Conservation (phyloP, 1,139 yeast genomes). For the Schwanniomyces etchellsii region DNA sequence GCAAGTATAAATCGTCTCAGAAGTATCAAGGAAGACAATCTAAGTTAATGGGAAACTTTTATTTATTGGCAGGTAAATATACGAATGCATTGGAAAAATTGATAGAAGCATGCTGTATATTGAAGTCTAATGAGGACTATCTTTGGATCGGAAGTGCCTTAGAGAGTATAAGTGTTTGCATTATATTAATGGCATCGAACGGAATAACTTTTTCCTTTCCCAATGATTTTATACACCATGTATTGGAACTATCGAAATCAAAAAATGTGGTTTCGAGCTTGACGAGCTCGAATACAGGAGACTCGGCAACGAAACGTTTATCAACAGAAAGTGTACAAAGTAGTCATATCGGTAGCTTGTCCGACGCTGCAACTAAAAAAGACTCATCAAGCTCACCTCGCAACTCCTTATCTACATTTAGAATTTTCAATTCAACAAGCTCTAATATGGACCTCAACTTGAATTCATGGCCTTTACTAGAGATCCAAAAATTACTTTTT, state of each 20-base stretch:
- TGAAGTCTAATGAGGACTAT: conserved; percentile 65
- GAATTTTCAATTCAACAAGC: conserved; percentile 13
- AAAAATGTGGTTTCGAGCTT: conserved; percentile 11
- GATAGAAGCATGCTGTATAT: conserved; percentile 59
- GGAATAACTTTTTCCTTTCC: conserved; percentile 62
- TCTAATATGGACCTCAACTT: conserved; percentile 17
- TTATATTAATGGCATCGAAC: conserved; percentile 55
- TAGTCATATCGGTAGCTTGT: conserved; percentile 1
- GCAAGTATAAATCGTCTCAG: conserved; percentile 26
- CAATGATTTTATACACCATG: conserved; percentile 17
- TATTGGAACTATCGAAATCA: conserved; percentile 22
- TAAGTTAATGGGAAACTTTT: conserved; percentile 73
- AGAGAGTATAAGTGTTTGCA: conserved; percentile 70
- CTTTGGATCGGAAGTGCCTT: conserved; percentile 86
- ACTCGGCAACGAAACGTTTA: conserved; percentile 11
- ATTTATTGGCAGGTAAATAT: conserved; percentile 73
- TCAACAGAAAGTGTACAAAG: conserved; percentile 14
- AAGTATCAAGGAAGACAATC: conserved; percentile 60
- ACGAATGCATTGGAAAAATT: conserved; percentile 66
- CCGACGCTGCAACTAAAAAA: conserved; percentile 1
- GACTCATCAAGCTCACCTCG: conserved; percentile 23
- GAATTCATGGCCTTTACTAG: conserved; percentile 31
- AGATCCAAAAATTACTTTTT: conserved; percentile 40
- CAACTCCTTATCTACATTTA: conserved; percentile 18
- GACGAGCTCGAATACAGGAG: conserved; percentile 12